These are phyloP conservation scores for Colletotrichum eremochloae DNA, from an alignment of 2,329 filamentous ascomycete species.

Conservation along the genomic window DNA sequence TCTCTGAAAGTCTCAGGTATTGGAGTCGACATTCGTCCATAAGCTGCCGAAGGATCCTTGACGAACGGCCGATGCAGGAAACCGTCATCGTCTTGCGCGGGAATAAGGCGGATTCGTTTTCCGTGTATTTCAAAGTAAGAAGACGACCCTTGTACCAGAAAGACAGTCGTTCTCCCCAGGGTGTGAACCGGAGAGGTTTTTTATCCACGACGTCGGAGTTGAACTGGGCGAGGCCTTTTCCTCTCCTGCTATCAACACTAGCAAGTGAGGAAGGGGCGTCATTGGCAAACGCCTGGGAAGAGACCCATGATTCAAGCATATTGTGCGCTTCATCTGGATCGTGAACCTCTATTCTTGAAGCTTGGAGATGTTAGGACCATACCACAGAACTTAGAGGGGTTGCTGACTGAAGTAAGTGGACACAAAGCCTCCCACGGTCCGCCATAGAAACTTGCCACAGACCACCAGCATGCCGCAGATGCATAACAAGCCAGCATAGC, in stretches of 20 bases:
- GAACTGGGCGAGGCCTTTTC: not conserved
- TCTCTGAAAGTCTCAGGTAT: constrained; percentile 49
- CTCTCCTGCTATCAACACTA: constrained; percentile 3
- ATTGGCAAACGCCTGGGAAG: not conserved
- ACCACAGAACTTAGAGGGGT: not conserved
- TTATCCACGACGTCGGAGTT: not conserved
- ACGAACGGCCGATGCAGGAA: constrained; percentile 45
- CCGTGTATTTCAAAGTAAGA: not conserved
- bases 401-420: constrained; percentile 18
- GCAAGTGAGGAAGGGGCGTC: not conserved
- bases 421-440: constrained; percentile 47
- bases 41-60: constrained; percentile 47
- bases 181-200: constrained; percentile 1
- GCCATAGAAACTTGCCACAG: constrained; percentile 45
- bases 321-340: constrained; percentile 2
- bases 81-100: constrained; percentile 27
- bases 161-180: not conserved
- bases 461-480: constrained; percentile 46
- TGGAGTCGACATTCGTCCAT: constrained; percentile 47
- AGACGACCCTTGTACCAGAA: not conserved
- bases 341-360: not conserved
- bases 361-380: not conserved
- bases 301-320: constrained; percentile 7
- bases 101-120: not conserved
- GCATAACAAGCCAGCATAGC: constrained; percentile 8